Conservation (phyloP, 2,329 filamentous ascomycete species). For the Trichoderma cornu-damae region DNA sequence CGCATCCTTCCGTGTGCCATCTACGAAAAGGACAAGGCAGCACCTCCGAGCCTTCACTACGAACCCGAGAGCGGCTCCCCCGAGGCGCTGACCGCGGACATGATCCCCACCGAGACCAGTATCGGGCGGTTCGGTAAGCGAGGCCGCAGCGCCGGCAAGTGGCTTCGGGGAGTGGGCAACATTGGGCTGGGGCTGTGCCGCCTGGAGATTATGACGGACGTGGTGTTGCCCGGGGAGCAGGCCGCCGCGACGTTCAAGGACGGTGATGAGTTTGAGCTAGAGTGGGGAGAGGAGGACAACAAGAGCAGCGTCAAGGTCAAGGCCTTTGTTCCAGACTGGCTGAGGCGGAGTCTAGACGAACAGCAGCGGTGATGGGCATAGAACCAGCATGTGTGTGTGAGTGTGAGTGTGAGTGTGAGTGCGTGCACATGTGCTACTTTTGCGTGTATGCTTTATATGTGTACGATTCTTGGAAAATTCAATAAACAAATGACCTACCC, state of each 20-base stretch:
- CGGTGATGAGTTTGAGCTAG: conserved; percentile 57
- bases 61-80: conserved; percentile 30
- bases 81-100: conserved; percentile 30
- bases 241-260: conserved; percentile 57
- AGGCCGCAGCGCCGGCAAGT: conserved; percentile 73
- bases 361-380: conserved; percentile 21
- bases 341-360: conserved; percentile 40
- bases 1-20: conserved; percentile 76
- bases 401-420: no score
- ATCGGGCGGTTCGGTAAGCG: conserved; percentile 50
- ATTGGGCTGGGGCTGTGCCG: conserved; percentile 82
- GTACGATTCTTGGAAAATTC: background rate
- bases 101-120: conserved; percentile 42
- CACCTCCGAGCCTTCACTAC: conserved; percentile 44
- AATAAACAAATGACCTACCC: background rate
- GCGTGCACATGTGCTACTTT: background rate
- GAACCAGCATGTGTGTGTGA: no score
- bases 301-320: conserved; percentile 52
- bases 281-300: conserved; percentile 43
- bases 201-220: conserved; percentile 83
- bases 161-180: conserved; percentile 74
- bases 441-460: background rate
- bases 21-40: conserved; percentile 48
- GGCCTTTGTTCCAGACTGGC: conserved; percentile 81
- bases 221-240: conserved; percentile 64